Conservation (phyloP, 176 grass and related monocot genomes). For the Metroxylon sagu region DNA sequence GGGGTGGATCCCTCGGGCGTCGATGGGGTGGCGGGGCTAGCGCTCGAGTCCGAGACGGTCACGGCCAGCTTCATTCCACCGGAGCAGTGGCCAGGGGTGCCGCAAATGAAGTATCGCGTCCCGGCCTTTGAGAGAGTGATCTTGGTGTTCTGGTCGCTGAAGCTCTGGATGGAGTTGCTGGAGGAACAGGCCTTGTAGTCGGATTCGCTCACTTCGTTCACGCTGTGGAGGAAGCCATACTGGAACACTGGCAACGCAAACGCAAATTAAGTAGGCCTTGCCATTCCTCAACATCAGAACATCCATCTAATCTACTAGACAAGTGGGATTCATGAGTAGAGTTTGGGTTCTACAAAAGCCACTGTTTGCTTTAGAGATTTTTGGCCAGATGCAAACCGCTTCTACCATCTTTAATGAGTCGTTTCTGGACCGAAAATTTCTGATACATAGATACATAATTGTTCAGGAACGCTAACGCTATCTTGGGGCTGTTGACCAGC, state of each 20-base stretch:
- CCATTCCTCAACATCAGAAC: no score
- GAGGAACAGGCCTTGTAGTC: slow-evolving; percentile 80
- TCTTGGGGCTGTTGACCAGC: no score
- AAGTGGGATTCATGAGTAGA: no score
- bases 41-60: slow-evolving; percentile 27
- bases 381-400: no score
- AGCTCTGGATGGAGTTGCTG: slow-evolving; percentile 56
- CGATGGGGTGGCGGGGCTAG: slow-evolving; percentile 3
- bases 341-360: no score
- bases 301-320: no score
- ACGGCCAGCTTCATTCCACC: slow-evolving; percentile 82
- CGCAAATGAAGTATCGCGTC: slow-evolving; percentile 91
- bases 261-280: no score
- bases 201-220: slow-evolving; percentile 53
- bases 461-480: no score
- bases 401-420: no score
- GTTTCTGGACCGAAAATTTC: no score
- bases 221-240: slow-evolving; percentile 49
- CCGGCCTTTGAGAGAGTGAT: slow-evolving; percentile 59
- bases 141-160: slow-evolving; percentile 84
- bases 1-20: background rate
- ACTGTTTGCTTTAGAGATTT: no score
- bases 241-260: slow-evolving; percentile 39
- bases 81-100: slow-evolving; percentile 55
- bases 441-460: no score